Evolutionary conservation across 1,139 yeast species (phyloP).

Genomic region (Zygoascus hellenicus): DNA sequence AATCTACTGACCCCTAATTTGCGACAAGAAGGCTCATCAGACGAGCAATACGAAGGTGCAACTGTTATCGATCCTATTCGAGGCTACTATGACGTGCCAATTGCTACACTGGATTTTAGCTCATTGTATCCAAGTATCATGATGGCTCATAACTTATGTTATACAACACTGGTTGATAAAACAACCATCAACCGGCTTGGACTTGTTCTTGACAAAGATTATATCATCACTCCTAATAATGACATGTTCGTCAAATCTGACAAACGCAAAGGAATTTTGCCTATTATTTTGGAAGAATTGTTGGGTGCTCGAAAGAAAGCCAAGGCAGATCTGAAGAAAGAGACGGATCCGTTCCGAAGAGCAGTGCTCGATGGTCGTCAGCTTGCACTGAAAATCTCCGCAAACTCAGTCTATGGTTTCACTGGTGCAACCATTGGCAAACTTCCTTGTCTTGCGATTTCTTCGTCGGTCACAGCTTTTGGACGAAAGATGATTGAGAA

Average conservation of each 20-base stretch:
- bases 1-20: constrained; percentile 87
- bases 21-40: constrained; percentile 69
- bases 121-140: constrained; percentile 94
- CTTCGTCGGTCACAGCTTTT: constrained; percentile 91
- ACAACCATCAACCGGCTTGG: constrained; percentile 61
- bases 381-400: constrained; percentile 90
- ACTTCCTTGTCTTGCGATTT: constrained; percentile 91
- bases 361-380: constrained; percentile 97
- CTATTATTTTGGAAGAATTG: constrained; percentile 84
- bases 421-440: constrained; percentile 99
- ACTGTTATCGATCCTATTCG: constrained; percentile 95
- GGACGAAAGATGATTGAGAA: constrained; percentile 96
- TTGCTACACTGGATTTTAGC: constrained; percentile 96
- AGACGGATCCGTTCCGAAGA: constrained; percentile 87
- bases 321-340: constrained; percentile 81
- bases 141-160: constrained; percentile 99
- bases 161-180: constrained; percentile 75
- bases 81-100: constrained; percentile 95
- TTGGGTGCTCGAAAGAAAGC: constrained; percentile 91
- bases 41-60: constrained; percentile 97
- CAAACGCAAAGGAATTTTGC: constrained; percentile 77
- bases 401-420: constrained; percentile 97
- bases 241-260: constrained; percentile 78
- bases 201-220: constrained; percentile 67
- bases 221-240: constrained; percentile 84